A percentile compares a stretch with the other conserved stretches of the same genome.
phyloP scores from a whole-genome alignment of 495 filamentous ascomycete genomes.

The Lepidopterella palustris region DNA sequence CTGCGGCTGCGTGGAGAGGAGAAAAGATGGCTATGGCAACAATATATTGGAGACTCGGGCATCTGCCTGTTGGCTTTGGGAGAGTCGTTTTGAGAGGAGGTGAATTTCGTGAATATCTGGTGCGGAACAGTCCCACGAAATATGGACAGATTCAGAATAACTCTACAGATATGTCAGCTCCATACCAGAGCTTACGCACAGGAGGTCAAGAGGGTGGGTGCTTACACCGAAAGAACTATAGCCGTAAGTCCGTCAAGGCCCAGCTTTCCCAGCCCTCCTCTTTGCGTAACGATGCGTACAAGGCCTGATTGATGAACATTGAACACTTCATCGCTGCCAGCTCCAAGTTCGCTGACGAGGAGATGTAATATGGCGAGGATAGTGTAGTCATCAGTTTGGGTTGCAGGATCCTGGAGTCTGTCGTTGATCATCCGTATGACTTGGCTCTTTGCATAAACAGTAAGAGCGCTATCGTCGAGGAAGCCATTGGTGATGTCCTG shows the following conservation, averaged over 20 bases:
- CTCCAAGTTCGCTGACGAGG: conserved; percentile 20
- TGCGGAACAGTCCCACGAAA: too few species aligned
- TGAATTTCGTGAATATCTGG: conserved; percentile 13
- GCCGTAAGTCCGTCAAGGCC: conserved; percentile 11
- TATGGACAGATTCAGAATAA: too few species aligned
- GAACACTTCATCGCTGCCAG: conserved; percentile 19
- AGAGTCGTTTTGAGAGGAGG: conserved; percentile 11
- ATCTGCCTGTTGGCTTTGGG: conserved; percentile 5
- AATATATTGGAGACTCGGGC: conserved; percentile 24
- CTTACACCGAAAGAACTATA: conserved; percentile 18
- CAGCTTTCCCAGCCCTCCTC: conserved; percentile 16
- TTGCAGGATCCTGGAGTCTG: conserved; percentile 1
- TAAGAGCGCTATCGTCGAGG: conserved; percentile 17
- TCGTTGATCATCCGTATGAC: conserved; percentile 23
- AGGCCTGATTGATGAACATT: conserved; percentile 18
- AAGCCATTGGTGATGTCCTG: conserved; percentile 19
- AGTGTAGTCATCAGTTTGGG: conserved; percentile 18
- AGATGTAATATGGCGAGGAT: conserved; percentile 22
- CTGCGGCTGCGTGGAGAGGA: conserved; percentile 2
- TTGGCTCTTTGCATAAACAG: conserved; percentile 16
- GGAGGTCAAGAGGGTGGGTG: neutral
- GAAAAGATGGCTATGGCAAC: conserved; percentile 11
- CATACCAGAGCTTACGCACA: neutral
- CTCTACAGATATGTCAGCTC: neutral
- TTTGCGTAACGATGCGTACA: conserved; percentile 19